These are phyloP conservation scores for Rhodotorula toruloides DNA, from an alignment of 768 basidiomycete species.

Conservation along the genomic window DNA sequence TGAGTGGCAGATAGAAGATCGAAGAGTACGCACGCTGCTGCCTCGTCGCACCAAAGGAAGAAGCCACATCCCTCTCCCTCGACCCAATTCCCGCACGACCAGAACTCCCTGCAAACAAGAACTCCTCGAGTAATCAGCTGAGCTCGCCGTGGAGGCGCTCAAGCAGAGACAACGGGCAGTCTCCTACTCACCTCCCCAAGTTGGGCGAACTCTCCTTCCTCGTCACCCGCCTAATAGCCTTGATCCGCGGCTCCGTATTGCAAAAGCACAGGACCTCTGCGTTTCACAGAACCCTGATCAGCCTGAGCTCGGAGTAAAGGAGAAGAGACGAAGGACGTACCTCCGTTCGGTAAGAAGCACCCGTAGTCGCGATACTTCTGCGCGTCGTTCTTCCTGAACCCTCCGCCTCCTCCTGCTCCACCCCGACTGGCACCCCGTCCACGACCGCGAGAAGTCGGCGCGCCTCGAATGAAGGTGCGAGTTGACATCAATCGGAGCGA, in stretches of 20 bases:
- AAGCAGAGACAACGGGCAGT: neutral
- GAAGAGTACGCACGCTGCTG: neutral
- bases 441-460: too few relatives aligned
- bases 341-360: constrained; percentile 16
- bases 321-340: neutral
- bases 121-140: too few relatives aligned
- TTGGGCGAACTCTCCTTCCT: constrained; percentile 24
- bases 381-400: neutral
- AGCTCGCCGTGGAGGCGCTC: neutral
- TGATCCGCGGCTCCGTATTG: constrained; percentile 21
- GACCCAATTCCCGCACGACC: constrained; percentile 20
- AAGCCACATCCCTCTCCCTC: constrained; percentile 14
- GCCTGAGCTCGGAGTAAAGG: too few relatives aligned
- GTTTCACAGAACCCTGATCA: neutral
- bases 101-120: constrained; percentile 27
- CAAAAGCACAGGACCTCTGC: constrained; percentile 20
- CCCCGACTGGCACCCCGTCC: too few relatives aligned
- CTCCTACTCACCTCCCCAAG: constrained; percentile 3
- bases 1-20: too few relatives aligned
- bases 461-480: too few relatives aligned
- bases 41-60: constrained; percentile 27
- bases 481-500: too few relatives aligned
- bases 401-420: too few relatives aligned
- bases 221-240: constrained; percentile 11
- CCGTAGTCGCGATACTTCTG: constrained; percentile 1